Percentiles rank a stretch among this genome's conserved stretches.
Evolutionary conservation across 2,329 filamentous ascomycete genomes (phyloP).

Genomic region (Thielaviopsis musarum): DNA sequence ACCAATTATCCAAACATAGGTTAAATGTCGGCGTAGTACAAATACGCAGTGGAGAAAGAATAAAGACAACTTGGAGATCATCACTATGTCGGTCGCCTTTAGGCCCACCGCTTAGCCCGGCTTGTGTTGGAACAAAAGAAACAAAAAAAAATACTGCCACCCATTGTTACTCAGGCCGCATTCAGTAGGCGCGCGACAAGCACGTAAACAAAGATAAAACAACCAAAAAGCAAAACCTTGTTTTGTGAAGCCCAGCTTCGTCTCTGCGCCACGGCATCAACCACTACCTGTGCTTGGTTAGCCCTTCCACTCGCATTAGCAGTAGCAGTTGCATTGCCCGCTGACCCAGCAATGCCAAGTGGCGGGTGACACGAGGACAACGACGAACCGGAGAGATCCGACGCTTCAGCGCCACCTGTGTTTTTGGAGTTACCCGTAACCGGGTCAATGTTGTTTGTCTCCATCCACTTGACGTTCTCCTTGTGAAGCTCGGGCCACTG

Average conservation of each 20-base stretch:
- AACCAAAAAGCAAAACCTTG: conserved; percentile 57
- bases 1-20: too few species aligned
- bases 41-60: too few species aligned
- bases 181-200: conserved; percentile 55
- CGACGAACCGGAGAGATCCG: conserved; percentile 18
- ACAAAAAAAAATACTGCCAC: neutral
- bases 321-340: conserved; percentile 23
- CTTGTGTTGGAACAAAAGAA: neutral
- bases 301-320: conserved; percentile 6
- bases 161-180: neutral
- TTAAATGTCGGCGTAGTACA: too few species aligned
- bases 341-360: conserved; percentile 42
- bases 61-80: too few species aligned
- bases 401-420: conserved; percentile 18
- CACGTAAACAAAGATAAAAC: conserved; percentile 64
- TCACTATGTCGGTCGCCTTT: too few species aligned
- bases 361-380: conserved; percentile 31
- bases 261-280: conserved; percentile 61
- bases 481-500: conserved; percentile 84
- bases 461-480: conserved; percentile 89
- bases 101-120: too few species aligned
- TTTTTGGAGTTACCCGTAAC: conserved; percentile 46
- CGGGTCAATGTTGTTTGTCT: conserved; percentile 61
- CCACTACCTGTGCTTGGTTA: conserved; percentile 45
- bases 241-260: conserved; percentile 69